Conservation (phyloP, 257 asterid species). For the Coffea eugenioides region DNA sequence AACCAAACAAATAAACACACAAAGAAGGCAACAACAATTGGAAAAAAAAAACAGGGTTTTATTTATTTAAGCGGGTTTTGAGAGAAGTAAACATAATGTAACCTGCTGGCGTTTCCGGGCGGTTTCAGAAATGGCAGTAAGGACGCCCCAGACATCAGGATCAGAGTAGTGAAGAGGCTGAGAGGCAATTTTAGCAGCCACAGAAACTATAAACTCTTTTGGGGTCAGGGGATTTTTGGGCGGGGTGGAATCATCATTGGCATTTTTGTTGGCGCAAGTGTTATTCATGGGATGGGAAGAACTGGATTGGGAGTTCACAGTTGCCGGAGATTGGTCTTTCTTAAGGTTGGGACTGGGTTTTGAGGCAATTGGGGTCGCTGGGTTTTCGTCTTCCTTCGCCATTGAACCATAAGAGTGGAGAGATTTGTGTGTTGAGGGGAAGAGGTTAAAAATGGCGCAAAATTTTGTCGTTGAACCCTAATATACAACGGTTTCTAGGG, state of each 20-base stretch:
- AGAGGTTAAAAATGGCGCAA: slow-evolving; percentile 18
- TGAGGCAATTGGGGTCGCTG: slow-evolving; percentile 23
- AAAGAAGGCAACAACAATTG: slow-evolving; percentile 3
- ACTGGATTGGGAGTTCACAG: slow-evolving; percentile 24
- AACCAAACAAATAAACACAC: background rate
- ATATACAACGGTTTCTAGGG: background rate
- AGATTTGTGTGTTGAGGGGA: background rate
- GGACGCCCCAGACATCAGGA: slow-evolving; percentile 93
- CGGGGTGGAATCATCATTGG: slow-evolving; percentile 23
- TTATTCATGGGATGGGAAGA: slow-evolving; percentile 31
- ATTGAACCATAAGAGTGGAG: slow-evolving; percentile 20
- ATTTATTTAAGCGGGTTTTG: background rate
- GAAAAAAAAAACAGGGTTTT: no score
- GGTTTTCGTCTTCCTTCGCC: slow-evolving; percentile 44
- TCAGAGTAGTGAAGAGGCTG: slow-evolving; percentile 83
- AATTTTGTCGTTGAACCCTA: slow-evolving; percentile 8
- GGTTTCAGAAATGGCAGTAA: slow-evolving; percentile 87
- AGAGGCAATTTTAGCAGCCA: slow-evolving; percentile 68
- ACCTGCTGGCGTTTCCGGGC: slow-evolving; percentile 94
- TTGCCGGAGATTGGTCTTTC: slow-evolving; percentile 20
- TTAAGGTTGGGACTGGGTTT: slow-evolving; percentile 24
- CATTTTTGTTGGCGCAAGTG: slow-evolving; percentile 9
- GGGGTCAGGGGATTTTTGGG: slow-evolving; percentile 32
- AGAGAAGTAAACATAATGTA: background rate
- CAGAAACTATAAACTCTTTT: slow-evolving; percentile 55